These are phyloP conservation scores for Macrolepiota dolichaula DNA, from an alignment of 768 basidiomycete species.

Conservation along the genomic window DNA sequence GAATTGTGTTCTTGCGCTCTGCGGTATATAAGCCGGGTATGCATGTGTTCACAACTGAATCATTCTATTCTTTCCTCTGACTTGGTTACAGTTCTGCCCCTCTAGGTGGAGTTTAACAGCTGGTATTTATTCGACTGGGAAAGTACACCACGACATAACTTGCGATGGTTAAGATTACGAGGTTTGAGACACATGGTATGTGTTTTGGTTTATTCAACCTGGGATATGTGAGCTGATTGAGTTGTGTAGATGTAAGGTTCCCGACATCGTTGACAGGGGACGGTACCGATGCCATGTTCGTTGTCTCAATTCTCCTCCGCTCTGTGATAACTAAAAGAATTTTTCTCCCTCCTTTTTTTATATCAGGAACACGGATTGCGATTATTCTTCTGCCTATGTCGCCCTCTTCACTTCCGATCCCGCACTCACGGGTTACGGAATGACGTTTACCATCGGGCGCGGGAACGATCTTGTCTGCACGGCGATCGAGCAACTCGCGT, in stretches of 20 bases:
- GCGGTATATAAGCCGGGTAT: background rate
- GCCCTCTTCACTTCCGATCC: slow-evolving; percentile 65
- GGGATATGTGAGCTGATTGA: background rate
- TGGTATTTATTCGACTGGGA: background rate
- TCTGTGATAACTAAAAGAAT: background rate
- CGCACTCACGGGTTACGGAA: slow-evolving; percentile 81
- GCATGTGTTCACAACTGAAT: background rate
- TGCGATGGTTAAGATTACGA: slow-evolving; percentile 32
- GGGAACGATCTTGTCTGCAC: slow-evolving; percentile 88
- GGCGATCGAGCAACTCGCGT: slow-evolving; percentile 76
- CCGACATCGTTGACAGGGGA: slow-evolving; percentile 89
- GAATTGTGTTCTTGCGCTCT: background rate
- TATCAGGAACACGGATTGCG: slow-evolving; percentile 90
- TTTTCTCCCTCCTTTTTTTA: background rate
- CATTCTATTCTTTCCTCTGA: background rate
- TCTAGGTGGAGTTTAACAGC: background rate
- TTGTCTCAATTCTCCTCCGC: slow-evolving; percentile 14
- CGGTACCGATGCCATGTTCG: slow-evolving; percentile 90
- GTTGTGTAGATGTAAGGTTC: slow-evolving; percentile 79
- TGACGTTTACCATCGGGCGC: slow-evolving; percentile 93
- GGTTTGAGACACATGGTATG: slow-evolving; percentile 31
- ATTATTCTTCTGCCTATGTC: slow-evolving; percentile 93
- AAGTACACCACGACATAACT: background rate
- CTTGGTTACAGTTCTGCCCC: background rate
- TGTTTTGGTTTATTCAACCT: background rate